Evolutionary conservation across 768 basidiomycete genomes (phyloP), one percentile per base, ranked within the genome.

Genomic region (Lactarius pseudohatsudake): DNA sequence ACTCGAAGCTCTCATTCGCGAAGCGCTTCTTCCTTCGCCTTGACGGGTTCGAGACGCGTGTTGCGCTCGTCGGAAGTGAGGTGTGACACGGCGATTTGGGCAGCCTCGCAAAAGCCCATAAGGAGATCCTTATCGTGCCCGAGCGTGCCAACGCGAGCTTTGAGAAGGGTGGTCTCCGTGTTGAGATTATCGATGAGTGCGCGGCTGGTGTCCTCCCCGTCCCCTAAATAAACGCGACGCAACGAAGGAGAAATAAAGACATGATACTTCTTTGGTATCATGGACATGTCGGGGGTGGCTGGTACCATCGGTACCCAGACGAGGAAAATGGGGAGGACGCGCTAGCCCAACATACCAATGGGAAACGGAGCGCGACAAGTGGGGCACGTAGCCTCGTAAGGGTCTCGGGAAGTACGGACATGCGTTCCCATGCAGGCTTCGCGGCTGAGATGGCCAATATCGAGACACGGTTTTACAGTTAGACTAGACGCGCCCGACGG

Each of bases 371-470:
- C 34, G 1, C 68, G 68, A 53, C 70, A 69, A 20, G 65, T 64
- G 4, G 70, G 68, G 28, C 70, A 71, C 10, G 4, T 65, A 3
- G 69, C 54, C 26, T 54, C 47, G 30, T 50, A 57, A 15, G 56
- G n/a, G 28, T 65, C 6, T 10, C 22, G 10, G 2, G 64, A 66
- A 13, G 28, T 3, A 18, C 55, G 47, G 15, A 62, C 22, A 26
- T 71, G 64, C 0, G 18, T 10, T n/a, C 32, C 55, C 2, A 69
- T 59, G 47, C 68, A 66, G 2, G 40, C 20, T 2, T 34, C 41
- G 59, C 70, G 69, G n/a, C 41, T 57, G 20, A 70, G 55, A 38
- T 70, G 70, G 11, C 70, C 70, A 69, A 16, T 4, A 28, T 4
- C 11, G 18, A 59, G 4, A 26, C 38, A 38, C 3, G 38, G 13